phyloP scores from a whole-genome alignment of 805 yeast species.

The Candida corydali region DNA sequence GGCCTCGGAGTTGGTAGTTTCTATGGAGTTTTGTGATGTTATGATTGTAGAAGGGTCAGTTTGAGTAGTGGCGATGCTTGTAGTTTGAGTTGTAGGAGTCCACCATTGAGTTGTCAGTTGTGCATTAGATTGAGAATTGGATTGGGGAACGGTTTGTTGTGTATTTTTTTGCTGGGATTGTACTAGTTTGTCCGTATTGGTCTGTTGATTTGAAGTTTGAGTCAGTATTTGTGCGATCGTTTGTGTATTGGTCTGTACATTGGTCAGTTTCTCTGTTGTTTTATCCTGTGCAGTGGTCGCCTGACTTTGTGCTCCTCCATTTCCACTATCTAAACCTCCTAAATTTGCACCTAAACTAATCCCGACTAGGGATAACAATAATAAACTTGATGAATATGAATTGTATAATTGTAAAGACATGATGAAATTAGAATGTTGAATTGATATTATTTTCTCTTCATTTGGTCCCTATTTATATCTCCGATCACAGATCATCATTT shows the following conservation, averaged over 20 bases:
- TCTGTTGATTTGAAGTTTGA: conserved; percentile 3
- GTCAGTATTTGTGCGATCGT: neutral
- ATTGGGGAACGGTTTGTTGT: conserved; percentile 1
- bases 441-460: too few relatives aligned
- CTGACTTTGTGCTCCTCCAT: neutral
- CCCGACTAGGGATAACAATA: conserved; percentile 4
- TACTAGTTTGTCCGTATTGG: neutral
- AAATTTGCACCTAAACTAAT: conserved; percentile 3
- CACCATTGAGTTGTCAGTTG: conserved; percentile 9
- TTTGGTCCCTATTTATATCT: too few relatives aligned
- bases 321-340: conserved; percentile 13
- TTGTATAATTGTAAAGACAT: conserved; percentile 7
- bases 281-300: conserved; percentile 7
- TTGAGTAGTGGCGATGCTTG: conserved; percentile 9
- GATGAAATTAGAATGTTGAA: neutral
- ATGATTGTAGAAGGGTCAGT: neutral
- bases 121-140: neutral
- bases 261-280: conserved; percentile 8
- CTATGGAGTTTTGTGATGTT: too few relatives aligned
- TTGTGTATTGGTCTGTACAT: conserved; percentile 7
- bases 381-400: neutral
- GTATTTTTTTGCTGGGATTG: neutral
- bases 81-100: conserved; percentile 11
- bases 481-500: too few relatives aligned
- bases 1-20: conserved; percentile 5